phyloP scores from a whole-genome alignment of 2,329 filamentous ascomycete species.

The Pyrenophora graminea region DNA sequence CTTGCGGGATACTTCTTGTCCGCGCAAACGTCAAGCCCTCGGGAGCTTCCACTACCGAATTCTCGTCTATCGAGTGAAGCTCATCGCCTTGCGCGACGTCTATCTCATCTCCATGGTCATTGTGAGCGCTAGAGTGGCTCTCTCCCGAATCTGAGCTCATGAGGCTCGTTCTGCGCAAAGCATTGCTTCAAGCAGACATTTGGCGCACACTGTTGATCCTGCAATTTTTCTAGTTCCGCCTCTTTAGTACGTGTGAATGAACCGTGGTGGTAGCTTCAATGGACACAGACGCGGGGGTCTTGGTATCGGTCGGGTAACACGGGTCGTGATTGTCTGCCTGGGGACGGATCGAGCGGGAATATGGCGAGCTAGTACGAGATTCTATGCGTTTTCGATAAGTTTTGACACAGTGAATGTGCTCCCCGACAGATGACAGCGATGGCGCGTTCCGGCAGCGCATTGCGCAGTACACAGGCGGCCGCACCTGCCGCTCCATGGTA shows the following conservation, averaged over 20 bases:
- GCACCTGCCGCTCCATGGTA: conserved; percentile 19
- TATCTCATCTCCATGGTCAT: conserved; percentile 40
- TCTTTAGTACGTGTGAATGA: conserved; percentile 7
- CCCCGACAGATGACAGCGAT: not conserved
- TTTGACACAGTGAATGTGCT: not conserved
- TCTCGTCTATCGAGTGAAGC: not conserved
- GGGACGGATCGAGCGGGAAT: not conserved
- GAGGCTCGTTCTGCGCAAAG: conserved; percentile 55
- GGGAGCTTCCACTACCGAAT: conserved; percentile 22
- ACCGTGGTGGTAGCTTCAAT: not conserved
- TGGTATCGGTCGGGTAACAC: conserved; percentile 11
- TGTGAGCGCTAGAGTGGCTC: conserved; percentile 64
- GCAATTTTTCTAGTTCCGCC: not conserved
- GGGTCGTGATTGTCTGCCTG: conserved; percentile 11
- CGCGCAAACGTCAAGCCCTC: conserved; percentile 42
- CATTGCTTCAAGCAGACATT: conserved; percentile 55
- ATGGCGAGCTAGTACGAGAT: not conserved
- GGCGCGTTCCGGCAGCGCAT: conserved; percentile 15
- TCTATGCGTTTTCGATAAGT: not conserved
- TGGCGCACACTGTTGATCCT: not conserved
- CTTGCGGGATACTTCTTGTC: conserved; percentile 19
- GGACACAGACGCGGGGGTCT: conserved; percentile 13
- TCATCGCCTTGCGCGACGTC: conserved; percentile 46
- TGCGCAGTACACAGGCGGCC: conserved; percentile 19
- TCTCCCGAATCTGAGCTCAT: conserved; percentile 72